Base-by-base conservation (phyloP, 2,329 filamentous ascomycete genomes). In the Penicillium verrucosum region DNA sequence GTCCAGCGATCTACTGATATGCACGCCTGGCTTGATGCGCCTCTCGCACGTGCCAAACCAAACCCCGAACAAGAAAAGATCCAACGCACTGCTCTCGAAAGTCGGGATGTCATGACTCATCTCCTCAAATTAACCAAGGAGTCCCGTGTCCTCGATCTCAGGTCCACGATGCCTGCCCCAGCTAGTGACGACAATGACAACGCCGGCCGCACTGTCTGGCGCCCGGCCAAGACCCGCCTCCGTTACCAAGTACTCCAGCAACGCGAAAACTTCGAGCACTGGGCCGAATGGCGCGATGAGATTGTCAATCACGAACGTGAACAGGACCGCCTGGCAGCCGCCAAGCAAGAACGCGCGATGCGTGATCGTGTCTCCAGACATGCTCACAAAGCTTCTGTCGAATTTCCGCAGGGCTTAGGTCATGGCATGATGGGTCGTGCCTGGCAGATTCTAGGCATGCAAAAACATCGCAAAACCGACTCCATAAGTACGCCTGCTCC, bases 221-320 rank as follows among this genome's bases (percentile, higher is more conserved):
- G 76, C 23, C 73, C 77, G 8, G 64, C 72, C 4, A 77, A 77
- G 50, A 71, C 74, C 21, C 77, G 75, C 29, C 71, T 75, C 18
- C 69, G 73, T 10, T 79, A 78, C 60, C 74, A 75, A 56, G 70
- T 76, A 5, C 72, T 78, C 7, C 72, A 73, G 38, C 76, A 77
- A 51, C 74, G 77, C 34, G 77, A 79, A 58, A 70, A 78, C 45
- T 77, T 77, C 59, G 76, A 78, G 59, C 75, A 74, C 54, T 78
- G 78, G 76, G 68, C 72, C 16, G 74, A 77, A 64, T 77, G 75
- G 75, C 71, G 71, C 51, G 68, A 76, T 27, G 75, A 77, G 23
- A 72, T 77, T 49, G 73, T 72, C 23, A 58, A 66, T 51, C 66
- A 73, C 29, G 69, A 73, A 58, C 69, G 71, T 45, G 70, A 73